Conservation (phyloP, 176 grass and related monocot genomes). For the Lolium rigidum region DNA sequence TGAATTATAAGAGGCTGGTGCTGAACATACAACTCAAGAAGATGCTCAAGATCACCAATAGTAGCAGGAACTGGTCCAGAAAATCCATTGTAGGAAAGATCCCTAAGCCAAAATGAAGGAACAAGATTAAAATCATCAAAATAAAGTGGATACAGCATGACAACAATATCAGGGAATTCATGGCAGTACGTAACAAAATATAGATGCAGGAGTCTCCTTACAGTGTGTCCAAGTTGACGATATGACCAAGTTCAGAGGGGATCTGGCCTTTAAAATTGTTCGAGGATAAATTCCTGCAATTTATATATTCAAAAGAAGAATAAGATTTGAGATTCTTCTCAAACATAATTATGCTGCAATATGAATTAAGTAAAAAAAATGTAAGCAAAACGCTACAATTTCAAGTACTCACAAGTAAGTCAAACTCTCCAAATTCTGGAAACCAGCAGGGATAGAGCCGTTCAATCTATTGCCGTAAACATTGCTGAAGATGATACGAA, state of each 20-base stretch:
- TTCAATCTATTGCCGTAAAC: conserved; percentile 89
- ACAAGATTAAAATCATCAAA: conserved; percentile 1
- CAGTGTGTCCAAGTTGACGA: conserved; percentile 97
- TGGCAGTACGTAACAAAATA: conserved; percentile 1
- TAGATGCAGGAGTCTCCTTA: conserved; percentile 56
- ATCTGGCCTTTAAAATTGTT: conserved; percentile 91
- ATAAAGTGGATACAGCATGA: neutral
- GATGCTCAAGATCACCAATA: conserved; percentile 96
- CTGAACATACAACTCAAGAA: conserved; percentile 81
- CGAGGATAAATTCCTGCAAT: conserved; percentile 87
- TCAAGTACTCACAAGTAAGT: conserved; percentile 84
- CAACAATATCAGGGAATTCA: neutral
- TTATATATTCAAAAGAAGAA: conserved; percentile 18
- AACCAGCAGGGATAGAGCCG: conserved; percentile 84
- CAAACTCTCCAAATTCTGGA: conserved; percentile 84
- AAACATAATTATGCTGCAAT: neutral
- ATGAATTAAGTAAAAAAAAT: conserved; percentile 9
- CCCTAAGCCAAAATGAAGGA: conserved; percentile 60
- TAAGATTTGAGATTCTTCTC: neutral
- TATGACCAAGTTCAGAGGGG: conserved; percentile 81
- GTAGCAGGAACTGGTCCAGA: conserved; percentile 82
- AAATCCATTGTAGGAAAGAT: conserved; percentile 92
- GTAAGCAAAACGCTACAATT: conserved; percentile 8
- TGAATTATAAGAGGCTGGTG: conserved; percentile 21
- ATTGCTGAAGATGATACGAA: conserved; percentile 64